phyloP scores from a whole-genome alignment of 2,329 filamentous ascomycete species.

The Aspergillus amoenus region DNA sequence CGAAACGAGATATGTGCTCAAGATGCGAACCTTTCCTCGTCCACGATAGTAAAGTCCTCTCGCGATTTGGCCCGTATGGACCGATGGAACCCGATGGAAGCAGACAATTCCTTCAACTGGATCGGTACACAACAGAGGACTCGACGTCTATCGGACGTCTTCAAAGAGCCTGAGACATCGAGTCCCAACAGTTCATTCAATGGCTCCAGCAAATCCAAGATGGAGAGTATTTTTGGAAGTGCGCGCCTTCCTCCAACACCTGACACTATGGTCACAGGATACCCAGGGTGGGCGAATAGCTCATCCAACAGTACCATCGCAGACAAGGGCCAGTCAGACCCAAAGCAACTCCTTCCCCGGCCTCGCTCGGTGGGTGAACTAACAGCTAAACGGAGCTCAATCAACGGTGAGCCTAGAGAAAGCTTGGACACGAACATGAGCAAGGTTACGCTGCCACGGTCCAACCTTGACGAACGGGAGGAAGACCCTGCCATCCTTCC shows the following conservation, averaged over 20 bases:
- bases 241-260: slow-evolving; percentile 41
- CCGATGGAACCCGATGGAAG: slow-evolving; percentile 32
- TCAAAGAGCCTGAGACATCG: slow-evolving; percentile 20
- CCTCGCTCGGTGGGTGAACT: slow-evolving; percentile 37
- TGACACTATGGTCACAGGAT: slow-evolving; percentile 45
- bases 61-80: slow-evolving; percentile 28
- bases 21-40: slow-evolving; percentile 18
- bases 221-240: slow-evolving; percentile 35
- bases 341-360: slow-evolving; percentile 24
- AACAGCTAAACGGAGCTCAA: slow-evolving; percentile 31
- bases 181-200: slow-evolving; percentile 25
- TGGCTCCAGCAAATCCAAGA: slow-evolving; percentile 26
- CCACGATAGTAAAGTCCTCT: slow-evolving; percentile 17
- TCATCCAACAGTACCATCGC: slow-evolving; percentile 37
- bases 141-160: slow-evolving; percentile 21
- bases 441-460: slow-evolving; percentile 28
- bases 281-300: slow-evolving; percentile 29
- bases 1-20: slow-evolving; percentile 14
- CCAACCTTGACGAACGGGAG: slow-evolving; percentile 18
- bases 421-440: slow-evolving; percentile 35
- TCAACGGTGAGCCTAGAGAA: slow-evolving; percentile 28
- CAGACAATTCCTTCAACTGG: slow-evolving; percentile 16
- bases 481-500: slow-evolving; percentile 34
- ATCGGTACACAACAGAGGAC: slow-evolving; percentile 20
- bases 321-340: slow-evolving; percentile 27